phyloP scores from a whole-genome alignment of 2,329 filamentous ascomycete species.

The Claviceps cyperi region DNA sequence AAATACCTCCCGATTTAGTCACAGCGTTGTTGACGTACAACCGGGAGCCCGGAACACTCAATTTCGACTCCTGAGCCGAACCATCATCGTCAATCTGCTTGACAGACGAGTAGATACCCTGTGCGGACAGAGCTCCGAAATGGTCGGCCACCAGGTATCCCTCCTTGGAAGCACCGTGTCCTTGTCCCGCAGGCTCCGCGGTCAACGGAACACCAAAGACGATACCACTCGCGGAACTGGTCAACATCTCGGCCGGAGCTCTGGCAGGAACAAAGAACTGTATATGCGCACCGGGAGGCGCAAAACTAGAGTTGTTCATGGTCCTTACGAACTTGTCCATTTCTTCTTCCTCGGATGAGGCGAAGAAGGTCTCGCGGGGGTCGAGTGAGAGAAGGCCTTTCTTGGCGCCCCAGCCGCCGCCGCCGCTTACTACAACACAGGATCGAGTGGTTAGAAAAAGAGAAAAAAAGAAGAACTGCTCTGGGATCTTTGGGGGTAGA shows the following conservation, averaged over 20 bases:
- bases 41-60: conserved; percentile 21
- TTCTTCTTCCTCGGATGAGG: conserved; percentile 31
- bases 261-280: conserved; percentile 44
- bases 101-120: conserved; percentile 39
- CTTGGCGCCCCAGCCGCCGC: conserved; percentile 73
- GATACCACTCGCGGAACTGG: conserved; percentile 8
- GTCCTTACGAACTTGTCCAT: conserved; percentile 39
- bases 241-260: conserved; percentile 12
- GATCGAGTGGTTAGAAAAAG: conserved; percentile 8
- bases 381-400: conserved; percentile 67
- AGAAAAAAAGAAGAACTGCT: not conserved
- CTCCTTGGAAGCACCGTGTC: not conserved
- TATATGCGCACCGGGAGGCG: conserved; percentile 48
- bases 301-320: conserved; percentile 35
- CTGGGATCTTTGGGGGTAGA: not conserved
- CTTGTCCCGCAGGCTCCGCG: conserved; percentile 4
- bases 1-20: not conserved
- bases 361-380: conserved; percentile 43
- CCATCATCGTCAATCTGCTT: conserved; percentile 4
- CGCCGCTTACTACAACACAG: conserved; percentile 47
- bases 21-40: conserved; percentile 11
- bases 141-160: conserved; percentile 14
- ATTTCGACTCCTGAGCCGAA: conserved; percentile 13
- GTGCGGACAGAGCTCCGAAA: conserved; percentile 50
- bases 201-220: conserved; percentile 20